Conservation (phyloP, 1,284 basidiomycete genomes). For the Sphagnurus paluster region DNA sequence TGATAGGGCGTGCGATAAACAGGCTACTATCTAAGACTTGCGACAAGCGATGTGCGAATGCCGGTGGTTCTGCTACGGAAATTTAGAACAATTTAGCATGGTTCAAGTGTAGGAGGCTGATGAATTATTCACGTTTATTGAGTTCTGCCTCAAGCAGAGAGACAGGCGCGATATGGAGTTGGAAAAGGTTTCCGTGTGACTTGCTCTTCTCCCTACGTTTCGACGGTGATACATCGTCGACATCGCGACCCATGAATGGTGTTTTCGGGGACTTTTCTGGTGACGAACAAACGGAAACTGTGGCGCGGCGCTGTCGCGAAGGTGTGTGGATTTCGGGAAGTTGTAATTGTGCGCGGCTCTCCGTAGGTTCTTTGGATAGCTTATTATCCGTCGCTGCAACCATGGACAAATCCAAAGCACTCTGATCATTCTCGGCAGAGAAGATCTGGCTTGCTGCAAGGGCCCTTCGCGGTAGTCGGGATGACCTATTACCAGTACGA, state of each 20-base stretch:
- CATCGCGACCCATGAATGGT: constrained; percentile 30
- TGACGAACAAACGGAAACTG: constrained; percentile 62
- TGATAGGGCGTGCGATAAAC: constrained; percentile 55
- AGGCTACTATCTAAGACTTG: constrained; percentile 63
- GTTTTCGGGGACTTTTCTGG: constrained; percentile 39
- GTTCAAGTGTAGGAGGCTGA: neutral
- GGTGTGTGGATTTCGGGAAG: constrained; percentile 47
- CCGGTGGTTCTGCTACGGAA: constrained; percentile 36
- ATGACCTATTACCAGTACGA: constrained; percentile 43
- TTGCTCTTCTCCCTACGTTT: constrained; percentile 65
- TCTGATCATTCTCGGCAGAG: constrained; percentile 41
- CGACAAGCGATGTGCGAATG: constrained; percentile 55
- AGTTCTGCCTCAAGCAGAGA: constrained; percentile 62
- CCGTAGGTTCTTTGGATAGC: constrained; percentile 13
- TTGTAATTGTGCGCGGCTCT: constrained; percentile 23
- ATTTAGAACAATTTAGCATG: neutral
- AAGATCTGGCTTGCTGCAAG: constrained; percentile 75
- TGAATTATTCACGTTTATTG: constrained; percentile 46
- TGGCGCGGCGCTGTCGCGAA: constrained; percentile 58
- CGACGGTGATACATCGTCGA: constrained; percentile 49
- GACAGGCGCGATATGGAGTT: constrained; percentile 63
- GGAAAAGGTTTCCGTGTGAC: constrained; percentile 62
- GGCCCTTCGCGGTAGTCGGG: constrained; percentile 57
- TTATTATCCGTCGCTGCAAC: constrained; percentile 18
- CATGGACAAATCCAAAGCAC: constrained; percentile 21